These are phyloP conservation scores for Isabelozyma rhagii DNA, from an alignment of 805 yeast genomes.

Conservation along the genomic window DNA sequence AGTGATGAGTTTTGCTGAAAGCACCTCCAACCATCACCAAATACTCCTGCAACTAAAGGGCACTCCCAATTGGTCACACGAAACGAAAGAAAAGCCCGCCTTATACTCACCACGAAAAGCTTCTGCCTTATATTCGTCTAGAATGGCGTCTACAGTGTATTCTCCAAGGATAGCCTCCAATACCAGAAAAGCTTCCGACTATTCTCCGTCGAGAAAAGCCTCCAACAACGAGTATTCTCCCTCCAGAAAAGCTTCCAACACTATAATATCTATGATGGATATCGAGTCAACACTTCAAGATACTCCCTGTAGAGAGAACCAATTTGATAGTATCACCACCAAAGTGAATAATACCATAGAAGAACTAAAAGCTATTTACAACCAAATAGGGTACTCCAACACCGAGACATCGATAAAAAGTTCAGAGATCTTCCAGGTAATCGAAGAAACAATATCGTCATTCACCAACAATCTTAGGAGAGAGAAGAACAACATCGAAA, in stretches of 20 bases:
- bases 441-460: constrained; percentile 47
- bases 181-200: background rate
- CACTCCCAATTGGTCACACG: background rate
- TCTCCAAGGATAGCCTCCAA: background rate
- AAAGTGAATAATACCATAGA: constrained; percentile 34
- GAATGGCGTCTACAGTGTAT: background rate
- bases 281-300: background rate
- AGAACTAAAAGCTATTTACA: constrained; percentile 46
- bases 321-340: constrained; percentile 28
- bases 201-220: background rate
- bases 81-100: background rate
- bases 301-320: constrained; percentile 5
- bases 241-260: background rate
- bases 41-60: constrained; percentile 1
- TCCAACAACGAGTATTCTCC: background rate
- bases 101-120: too few relatives aligned
- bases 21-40: constrained; percentile 5
- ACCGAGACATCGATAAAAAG: constrained; percentile 48
- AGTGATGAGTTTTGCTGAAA: constrained; percentile 9
- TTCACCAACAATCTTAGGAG: constrained; percentile 30
- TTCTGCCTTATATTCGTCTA: too few relatives aligned
- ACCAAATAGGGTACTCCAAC: constrained; percentile 54
- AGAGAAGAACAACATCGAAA: constrained; percentile 36
- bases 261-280: background rate
- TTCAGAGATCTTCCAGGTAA: constrained; percentile 44